Evolutionary conservation across 2,329 filamentous ascomycete genomes (phyloP), one percentile per base, ranked within the genome.

Genomic region (Polytolypa hystricis): DNA sequence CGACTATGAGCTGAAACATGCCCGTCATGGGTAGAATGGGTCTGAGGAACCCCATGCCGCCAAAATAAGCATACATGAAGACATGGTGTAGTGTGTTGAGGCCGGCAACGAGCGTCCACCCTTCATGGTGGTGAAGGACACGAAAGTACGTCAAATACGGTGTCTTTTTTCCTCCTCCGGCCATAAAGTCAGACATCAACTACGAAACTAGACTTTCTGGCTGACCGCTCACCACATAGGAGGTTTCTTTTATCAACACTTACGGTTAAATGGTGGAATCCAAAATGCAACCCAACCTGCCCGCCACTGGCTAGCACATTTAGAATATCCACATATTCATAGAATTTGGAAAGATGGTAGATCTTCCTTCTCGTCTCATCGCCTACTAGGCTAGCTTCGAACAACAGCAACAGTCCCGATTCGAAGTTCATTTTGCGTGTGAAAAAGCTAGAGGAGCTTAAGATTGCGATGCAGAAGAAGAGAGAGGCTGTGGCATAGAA

Each of bases 1-100:
- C 47, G 16, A 39, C 41, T 16, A 38, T 21, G 11, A 52, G 33
- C 40, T 50, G 47, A 26, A 47, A 9, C 27, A 32, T 37, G 3
- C 47, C 49, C 11, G 48, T 51, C 23, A 43, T 34, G 7, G 46
- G 47, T 20, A 52, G 26, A 5, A 48, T 33, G n/a, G 40, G 35
- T 14, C 39, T 38, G 20, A 47, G 38, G n/a, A 15, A 23, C n/a
- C 28, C 15, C 18, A 47, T 18, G 21, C 53, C 50, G 19, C 50
- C 52, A 43, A 56, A 57, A 35, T 52, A 57, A 1, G 47, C 45
- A 36, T 55, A 56, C 54, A 55, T 54, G 29, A 53, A 41, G 16
- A 45, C 40, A 38, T 55, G 50, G 31, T 54, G 50, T 17, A 53
- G 37, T 15, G 52, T 46, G 31, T 57, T 54, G 14, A 51, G 34